Conservation (phyloP, 2,329 filamentous ascomycete species). For the Ophiostoma populinum region DNA sequence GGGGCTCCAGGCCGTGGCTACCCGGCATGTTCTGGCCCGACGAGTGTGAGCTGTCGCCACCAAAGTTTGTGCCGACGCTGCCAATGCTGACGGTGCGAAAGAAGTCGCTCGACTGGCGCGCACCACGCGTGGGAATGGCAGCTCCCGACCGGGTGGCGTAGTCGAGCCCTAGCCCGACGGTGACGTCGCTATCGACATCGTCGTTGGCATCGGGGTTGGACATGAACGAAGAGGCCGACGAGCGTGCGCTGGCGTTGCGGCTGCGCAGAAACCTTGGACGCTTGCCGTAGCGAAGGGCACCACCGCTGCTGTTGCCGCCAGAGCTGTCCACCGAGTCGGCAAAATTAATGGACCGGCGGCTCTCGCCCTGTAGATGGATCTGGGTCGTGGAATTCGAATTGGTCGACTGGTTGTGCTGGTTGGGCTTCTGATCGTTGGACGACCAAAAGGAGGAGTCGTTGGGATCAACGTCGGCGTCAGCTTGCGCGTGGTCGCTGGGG, state of each 20-base stretch:
- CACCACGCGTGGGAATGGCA: constrained; percentile 39
- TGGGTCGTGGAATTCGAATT: no score
- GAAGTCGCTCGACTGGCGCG: constrained; percentile 32
- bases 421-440: not conserved
- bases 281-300: constrained; percentile 26
- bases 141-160: constrained; percentile 72
- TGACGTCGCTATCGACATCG: constrained; percentile 56
- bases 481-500: not conserved
- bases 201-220: constrained; percentile 35
- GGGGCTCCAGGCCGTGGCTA: constrained; percentile 30
- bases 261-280: constrained; percentile 41
- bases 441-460: not conserved
- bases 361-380: no score
- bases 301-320: constrained; percentile 25
- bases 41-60: no score
- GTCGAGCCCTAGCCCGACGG: constrained; percentile 50
- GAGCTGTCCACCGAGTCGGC: constrained; percentile 1
- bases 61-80: constrained; percentile 65
- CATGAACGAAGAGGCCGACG: constrained; percentile 42
- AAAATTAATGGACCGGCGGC: constrained; percentile 14
- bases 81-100: constrained; percentile 72
- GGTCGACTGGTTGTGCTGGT: not conserved
- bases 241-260: constrained; percentile 38
- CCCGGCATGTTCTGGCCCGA: constrained; percentile 31
- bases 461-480: not conserved